Percentiles rank a stretch among this genome's conserved stretches.
These are phyloP conservation scores for Salix brachista DNA, from an alignment of 345 rosid species.

Conservation along the genomic window DNA sequence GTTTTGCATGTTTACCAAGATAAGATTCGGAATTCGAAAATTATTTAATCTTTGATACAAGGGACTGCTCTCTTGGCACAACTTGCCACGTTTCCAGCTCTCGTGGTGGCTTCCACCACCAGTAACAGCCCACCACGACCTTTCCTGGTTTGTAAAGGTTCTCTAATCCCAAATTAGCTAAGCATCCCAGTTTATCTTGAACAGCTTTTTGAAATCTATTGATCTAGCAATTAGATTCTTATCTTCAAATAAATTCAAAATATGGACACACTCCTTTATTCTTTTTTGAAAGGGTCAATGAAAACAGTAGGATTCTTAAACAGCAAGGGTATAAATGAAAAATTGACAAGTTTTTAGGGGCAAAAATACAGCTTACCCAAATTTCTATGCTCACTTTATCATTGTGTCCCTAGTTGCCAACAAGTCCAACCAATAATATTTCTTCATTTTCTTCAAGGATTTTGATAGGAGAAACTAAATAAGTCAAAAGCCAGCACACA, in stretches of 20 bases:
- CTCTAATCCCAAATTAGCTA: no score
- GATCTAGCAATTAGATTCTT: not conserved
- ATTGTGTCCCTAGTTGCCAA: not conserved
- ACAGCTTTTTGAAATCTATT: no score
- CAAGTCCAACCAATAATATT: not conserved
- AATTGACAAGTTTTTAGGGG: not conserved
- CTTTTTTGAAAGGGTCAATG: not conserved
- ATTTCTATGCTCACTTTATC: not conserved
- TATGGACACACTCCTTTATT: not conserved
- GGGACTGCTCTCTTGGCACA: no score
- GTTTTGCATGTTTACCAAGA: no score
- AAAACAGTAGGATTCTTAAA: not conserved
- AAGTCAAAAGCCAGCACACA: not conserved
- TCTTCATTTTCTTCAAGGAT: not conserved
- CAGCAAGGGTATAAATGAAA: not conserved
- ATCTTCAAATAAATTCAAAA: not conserved
- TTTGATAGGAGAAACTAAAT: not conserved
- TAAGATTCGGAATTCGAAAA: no score
- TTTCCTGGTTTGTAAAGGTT: no score
- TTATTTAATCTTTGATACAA: no score
- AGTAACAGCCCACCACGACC: no score
- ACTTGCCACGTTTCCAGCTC: no score
- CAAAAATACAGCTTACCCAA: not conserved
- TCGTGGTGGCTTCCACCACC: no score
- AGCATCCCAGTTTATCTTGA: no score